A percentile compares a stretch with the other conserved stretches of the same genome.
These are phyloP conservation scores for Trypanosoma caninum DNA, from an alignment of 208 protist species.

Conservation along the genomic window DNA sequence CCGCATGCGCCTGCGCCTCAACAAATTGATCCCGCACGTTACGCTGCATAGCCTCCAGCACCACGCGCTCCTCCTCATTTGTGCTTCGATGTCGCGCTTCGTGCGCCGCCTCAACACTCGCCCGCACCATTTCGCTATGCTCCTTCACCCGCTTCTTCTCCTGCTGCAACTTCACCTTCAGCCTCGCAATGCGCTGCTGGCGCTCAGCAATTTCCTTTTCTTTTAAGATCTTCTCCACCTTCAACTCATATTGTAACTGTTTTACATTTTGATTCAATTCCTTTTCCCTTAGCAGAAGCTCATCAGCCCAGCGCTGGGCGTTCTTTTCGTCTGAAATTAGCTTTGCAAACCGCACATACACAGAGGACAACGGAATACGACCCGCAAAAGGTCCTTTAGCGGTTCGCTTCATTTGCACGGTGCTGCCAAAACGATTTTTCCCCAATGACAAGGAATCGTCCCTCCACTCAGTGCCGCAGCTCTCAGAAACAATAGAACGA, in stretches of 20 bases:
- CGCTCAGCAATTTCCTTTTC: slow-evolving; percentile 82
- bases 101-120: slow-evolving; percentile 51
- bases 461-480: slow-evolving; percentile 2
- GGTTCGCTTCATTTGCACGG: slow-evolving; percentile 46
- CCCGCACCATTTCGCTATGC: slow-evolving; percentile 65
- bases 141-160: slow-evolving; percentile 64
- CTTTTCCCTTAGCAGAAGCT: slow-evolving; percentile 78
- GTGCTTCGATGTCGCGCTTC: slow-evolving; percentile 65
- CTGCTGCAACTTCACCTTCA: slow-evolving; percentile 66
- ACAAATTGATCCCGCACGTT: slow-evolving; percentile 37
- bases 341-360: slow-evolving; percentile 69
- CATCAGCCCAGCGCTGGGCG: slow-evolving; percentile 87
- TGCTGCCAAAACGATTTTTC: slow-evolving; percentile 55
- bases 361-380: slow-evolving; percentile 68
- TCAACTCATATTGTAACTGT: slow-evolving; percentile 85
- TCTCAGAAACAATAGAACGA: slow-evolving; percentile 2
- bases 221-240: slow-evolving; percentile 61
- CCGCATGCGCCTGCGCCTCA: slow-evolving; percentile 48
- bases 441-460: neutral
- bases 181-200: slow-evolving; percentile 41
- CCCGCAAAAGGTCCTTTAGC: slow-evolving; percentile 25
- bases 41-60: slow-evolving; percentile 31
- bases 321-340: slow-evolving; percentile 84
- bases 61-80: slow-evolving; percentile 39
- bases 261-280: slow-evolving; percentile 93